Evolutionary conservation across 352 stramenopile species (phyloP), one percentile per base, ranked within the genome.

Genomic region (Globisporangium cederbergense): DNA sequence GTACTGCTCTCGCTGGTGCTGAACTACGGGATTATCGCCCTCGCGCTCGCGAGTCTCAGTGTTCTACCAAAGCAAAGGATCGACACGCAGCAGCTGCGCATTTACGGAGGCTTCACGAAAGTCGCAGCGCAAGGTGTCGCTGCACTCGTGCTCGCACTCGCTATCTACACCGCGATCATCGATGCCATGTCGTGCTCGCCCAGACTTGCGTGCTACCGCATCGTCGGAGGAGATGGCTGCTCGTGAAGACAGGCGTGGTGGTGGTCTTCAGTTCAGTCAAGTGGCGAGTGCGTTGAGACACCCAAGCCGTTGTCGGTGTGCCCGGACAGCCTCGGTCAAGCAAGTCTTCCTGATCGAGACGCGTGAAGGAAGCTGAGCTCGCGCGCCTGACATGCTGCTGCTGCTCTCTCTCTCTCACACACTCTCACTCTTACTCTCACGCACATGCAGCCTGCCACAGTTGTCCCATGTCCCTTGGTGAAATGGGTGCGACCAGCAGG

Each of bases 61-160:
- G 74, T 87, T 28, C 43, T 89, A 6, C 80, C 80, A 10, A 46
- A 54, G n/a, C 80, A 89, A 45, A 88, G 88, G 51, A 69, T 89
- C 14, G 76, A 88, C 14, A 79, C 75, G 0, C 80, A 89, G 60
- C 80, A 89, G 30, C 42, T 85, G 36, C 78, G 80, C 22, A 85
- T 78, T 43, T 89, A 85, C 46, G 80, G 78, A 7, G 80, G 80
- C 5, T 88, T 83, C 63, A 86, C 76, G 28, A 83, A 79, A 62
- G 69, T 64, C 42, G 76, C 72, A 11, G 79, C 69, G 46, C 58
- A 56, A 20, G 63, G 60, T 0, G 70, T 89, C 14, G 64, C 81
- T 10, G 65, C 51, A 0, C 75, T 83, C 36, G 54, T 51, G 0
- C 8, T 65, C 9, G 5, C 64, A 1, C 32, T 88, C 20, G 80